Conservation (phyloP, 1,139 yeast genomes). For the Nakaseomyces kungkrabaensis region DNA sequence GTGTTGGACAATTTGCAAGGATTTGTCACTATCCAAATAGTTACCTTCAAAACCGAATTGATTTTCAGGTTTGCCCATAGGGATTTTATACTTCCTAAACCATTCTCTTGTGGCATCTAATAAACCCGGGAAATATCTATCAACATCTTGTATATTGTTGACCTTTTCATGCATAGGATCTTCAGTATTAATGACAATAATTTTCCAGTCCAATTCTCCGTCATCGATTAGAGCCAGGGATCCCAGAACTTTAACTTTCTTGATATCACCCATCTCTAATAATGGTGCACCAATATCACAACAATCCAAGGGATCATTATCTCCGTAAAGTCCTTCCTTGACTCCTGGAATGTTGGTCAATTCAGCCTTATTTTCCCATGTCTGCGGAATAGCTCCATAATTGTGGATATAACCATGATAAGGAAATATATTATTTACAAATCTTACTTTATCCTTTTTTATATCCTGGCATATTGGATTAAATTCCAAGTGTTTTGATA, state of each 20-base stretch:
- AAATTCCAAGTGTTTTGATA: conserved; percentile 58
- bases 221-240: conserved; percentile 91
- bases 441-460: conserved; percentile 75
- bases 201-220: conserved; percentile 97
- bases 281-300: conserved; percentile 77
- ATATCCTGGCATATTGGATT: conserved; percentile 92
- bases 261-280: conserved; percentile 50
- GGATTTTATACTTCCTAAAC: conserved; percentile 93
- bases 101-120: conserved; percentile 78
- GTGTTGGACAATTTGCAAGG: conserved; percentile 61
- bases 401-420: conserved; percentile 86
- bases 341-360: conserved; percentile 18
- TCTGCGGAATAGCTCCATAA: conserved; percentile 91
- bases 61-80: conserved; percentile 86
- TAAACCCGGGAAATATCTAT: conserved; percentile 72
- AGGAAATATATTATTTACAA: conserved; percentile 81
- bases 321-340: conserved; percentile 56
- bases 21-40: conserved; percentile 59
- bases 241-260: conserved; percentile 85
- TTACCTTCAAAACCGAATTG: conserved; percentile 79
- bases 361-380: conserved; percentile 71
- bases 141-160: conserved; percentile 76
- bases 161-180: conserved; percentile 74
- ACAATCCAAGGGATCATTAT: conserved; percentile 92
- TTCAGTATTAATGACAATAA: conserved; percentile 70